Evolutionary conservation across 192 early-diverging fungal genomes (phyloP), one percentile per base, ranked within the genome.

Genomic region (Mortierella hygrophila): DNA sequence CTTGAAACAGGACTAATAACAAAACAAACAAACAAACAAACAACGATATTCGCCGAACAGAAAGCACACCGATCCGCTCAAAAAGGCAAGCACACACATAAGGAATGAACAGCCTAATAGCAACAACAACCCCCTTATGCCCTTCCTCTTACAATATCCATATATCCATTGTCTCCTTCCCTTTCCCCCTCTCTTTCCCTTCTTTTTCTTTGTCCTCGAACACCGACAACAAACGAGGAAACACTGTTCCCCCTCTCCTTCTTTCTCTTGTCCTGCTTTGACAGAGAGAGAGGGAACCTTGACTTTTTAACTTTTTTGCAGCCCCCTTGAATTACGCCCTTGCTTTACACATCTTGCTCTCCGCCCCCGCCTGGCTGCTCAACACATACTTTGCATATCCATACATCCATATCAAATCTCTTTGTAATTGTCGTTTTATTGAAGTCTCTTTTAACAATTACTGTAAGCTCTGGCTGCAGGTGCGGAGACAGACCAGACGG

Each of bases 271-370:
- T 75, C 54, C 38, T 75, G 47, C n/a, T 57, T 40, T 37, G 21
- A 40, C 38, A 40, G 38, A 40, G 38, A 40, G 38, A 40, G 38
- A 40, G 6, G 21, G 23, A 57, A 11, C 55, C 21, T 26, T 32
- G 26, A 65, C 60, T 65, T 23, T 55, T 26, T 26, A 26, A 65
- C 29, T 29, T 40, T 38, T 29, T 32, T 29, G 10, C n/a, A 26
- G 29, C n/a, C 55, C 60, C 60, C 60, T 65, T 65, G 60, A 65
- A 65, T 65, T 35, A 65, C 29, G 29, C 60, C 60, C 60, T 65
- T 65, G 60, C 60, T 65, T 57, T 57, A 11, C n/a, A 9, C 26
- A 29, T 10, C 29, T 32, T 32, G 8, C 26, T 32, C 26, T 65
- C 23, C 13, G 11, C 26, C 26, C 32, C 23, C 13, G 11, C 26